Base-by-base conservation (phyloP, 2,329 filamentous ascomycete species). In the Cercospora sojina region DNA sequence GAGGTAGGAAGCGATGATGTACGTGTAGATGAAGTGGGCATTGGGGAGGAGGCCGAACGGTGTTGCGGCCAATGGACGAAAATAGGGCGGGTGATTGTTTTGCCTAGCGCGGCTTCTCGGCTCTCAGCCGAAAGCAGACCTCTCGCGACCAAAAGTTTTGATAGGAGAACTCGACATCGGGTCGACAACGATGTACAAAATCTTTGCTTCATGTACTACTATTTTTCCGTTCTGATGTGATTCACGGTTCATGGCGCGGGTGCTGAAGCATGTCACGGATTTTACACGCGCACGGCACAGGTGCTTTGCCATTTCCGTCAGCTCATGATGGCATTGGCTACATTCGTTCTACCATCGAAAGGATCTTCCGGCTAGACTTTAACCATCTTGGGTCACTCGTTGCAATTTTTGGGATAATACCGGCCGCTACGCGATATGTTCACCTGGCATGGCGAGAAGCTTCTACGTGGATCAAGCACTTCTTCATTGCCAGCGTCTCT, bases 311-410 rank as follows among this genome's bases (percentile, higher is more conserved):
- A 62, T 55, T 59, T 64, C 53, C 43, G 41, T 59, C 62, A 59
- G 43, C 63, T 61, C 13, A 63, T 62, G 59, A 67, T 29, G 60
- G 53, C 55, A 58, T 71, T n/a, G 67, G 63, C 20, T 60, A 69
- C 31, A 20, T 73, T n/a, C 65, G 64, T 64, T 43, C 65, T 16
- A 64, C 63, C 41, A 60, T 68, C 31, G 59, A 59, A 27, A 67
- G 64, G 25, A 53, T 73, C 43, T 65, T 64, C 29, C 65, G 67
- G 18, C 64, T 73, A 41, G 70, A 73, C 59, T 70, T 73, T 29
- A 72, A 69, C 29, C 70, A 73, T 35, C 67, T 72, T 49, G 71
- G 71, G 5, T 72, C 71, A 9, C 56, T 73, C n/a, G 29, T 73
- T 27, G 71, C 71, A 23, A 43, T 73, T 4, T 64, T 65, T 18